These are phyloP conservation scores for Myxozyma neotropica DNA, from an alignment of 805 yeast genomes.

Conservation along the genomic window DNA sequence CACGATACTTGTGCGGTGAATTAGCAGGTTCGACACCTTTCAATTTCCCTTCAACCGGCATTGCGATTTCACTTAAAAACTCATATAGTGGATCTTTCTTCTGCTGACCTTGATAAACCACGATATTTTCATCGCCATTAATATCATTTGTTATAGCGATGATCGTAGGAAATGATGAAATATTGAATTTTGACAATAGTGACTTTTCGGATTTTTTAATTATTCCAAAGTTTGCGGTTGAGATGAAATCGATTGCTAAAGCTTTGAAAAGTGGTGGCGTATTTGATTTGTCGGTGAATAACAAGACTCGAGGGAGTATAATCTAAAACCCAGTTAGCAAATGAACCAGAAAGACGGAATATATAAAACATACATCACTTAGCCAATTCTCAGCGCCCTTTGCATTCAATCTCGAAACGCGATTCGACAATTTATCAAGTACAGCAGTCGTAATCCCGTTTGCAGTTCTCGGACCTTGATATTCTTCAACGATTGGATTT, in stretches of 20 bases:
- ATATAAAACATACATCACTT: background rate
- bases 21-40: conserved; percentile 2
- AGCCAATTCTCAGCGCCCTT: conserved; percentile 12
- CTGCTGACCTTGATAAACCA: conserved; percentile 41
- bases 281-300: conserved; percentile 42
- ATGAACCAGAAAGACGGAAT: background rate
- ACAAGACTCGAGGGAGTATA: conserved; percentile 15
- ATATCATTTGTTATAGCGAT: conserved; percentile 39
- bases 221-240: conserved; percentile 50
- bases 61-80: conserved; percentile 42
- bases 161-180: conserved; percentile 40
- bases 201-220: conserved; percentile 37
- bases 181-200: conserved; percentile 37
- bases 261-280: conserved; percentile 62
- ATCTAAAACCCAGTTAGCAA: conserved; percentile 7
- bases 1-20: conserved; percentile 1
- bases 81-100: conserved; percentile 42
- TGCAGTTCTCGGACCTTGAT: conserved; percentile 48
- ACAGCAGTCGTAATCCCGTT: conserved; percentile 58
- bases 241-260: conserved; percentile 70
- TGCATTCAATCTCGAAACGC: conserved; percentile 13
- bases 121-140: background rate
- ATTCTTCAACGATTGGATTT: conserved; percentile 37
- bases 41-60: conserved; percentile 43
- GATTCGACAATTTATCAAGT: conserved; percentile 38